Evolutionary conservation across 345 rosid species (phyloP).

Genomic region (Erodium maritimum): DNA sequence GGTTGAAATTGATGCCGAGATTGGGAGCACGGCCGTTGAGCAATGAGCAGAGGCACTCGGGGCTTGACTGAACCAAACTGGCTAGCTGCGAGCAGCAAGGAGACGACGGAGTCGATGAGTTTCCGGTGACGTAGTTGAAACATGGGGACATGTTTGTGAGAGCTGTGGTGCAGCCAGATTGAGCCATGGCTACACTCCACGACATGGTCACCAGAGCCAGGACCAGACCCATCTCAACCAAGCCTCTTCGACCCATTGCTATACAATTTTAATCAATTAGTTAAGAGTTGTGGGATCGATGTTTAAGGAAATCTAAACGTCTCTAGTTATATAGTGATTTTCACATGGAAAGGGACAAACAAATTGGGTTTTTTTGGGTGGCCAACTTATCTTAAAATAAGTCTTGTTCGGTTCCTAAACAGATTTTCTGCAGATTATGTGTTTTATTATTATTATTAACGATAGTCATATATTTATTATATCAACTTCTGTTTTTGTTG

Average conservation of each 20-base stretch:
- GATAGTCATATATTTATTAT: no score
- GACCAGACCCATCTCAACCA: neutral
- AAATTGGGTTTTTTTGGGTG: neutral
- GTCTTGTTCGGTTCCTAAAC: neutral
- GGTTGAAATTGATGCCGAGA: constrained; percentile 30
- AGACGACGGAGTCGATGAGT: constrained; percentile 32
- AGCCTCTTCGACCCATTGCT: neutral
- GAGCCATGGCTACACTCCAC: constrained; percentile 20
- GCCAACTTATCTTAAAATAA: neutral
- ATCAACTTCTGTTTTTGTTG: no score
- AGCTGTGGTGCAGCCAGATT: constrained; percentile 31
- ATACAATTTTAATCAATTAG: no score
- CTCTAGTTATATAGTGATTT: neutral
- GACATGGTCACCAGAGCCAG: constrained; percentile 10
- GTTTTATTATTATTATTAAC: no score
- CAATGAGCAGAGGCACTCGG: constrained; percentile 37
- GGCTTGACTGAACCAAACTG: constrained; percentile 33
- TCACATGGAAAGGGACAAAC: neutral
- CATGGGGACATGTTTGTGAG: constrained; percentile 31
- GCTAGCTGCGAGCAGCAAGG: constrained; percentile 47
- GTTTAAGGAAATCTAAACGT: neutral
- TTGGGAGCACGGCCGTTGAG: constrained; percentile 25
- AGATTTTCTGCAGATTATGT: no score
- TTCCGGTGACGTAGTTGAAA: constrained; percentile 27
- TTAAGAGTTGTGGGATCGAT: no score